Conservation (phyloP, 208 protist species). For the Entamoeba dispar region DNA sequence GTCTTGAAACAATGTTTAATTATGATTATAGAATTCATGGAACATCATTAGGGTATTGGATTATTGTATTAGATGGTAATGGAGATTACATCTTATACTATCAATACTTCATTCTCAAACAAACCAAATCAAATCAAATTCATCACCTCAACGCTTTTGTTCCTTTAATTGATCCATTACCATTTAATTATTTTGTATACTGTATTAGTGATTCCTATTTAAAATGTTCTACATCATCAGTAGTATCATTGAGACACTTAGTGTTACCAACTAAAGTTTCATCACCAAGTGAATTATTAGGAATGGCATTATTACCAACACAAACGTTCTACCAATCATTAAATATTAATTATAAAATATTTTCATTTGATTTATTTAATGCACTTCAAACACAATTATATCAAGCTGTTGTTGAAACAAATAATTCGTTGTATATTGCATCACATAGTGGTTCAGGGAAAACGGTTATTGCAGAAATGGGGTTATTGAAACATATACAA, state of each 20-base stretch:
- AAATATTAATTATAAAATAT: neutral
- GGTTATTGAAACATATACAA: slow-evolving; percentile 60
- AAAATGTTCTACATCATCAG: slow-evolving; percentile 34
- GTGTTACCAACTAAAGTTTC: slow-evolving; percentile 59
- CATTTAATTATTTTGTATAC: slow-evolving; percentile 63
- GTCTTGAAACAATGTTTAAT: slow-evolving; percentile 74
- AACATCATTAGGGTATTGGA: slow-evolving; percentile 59
- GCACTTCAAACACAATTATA: slow-evolving; percentile 83
- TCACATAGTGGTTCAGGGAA: slow-evolving; percentile 84
- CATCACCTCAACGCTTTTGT: slow-evolving; percentile 65
- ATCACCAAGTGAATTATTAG: slow-evolving; percentile 56
- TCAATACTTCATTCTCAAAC: slow-evolving; percentile 71
- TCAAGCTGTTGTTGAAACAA: slow-evolving; percentile 79
- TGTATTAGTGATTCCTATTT: slow-evolving; percentile 53
- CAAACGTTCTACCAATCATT: slow-evolving; percentile 3
- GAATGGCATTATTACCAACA: slow-evolving; percentile 52
- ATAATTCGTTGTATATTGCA: slow-evolving; percentile 86
- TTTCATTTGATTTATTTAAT: slow-evolving; percentile 85
- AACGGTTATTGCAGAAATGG: slow-evolving; percentile 88
- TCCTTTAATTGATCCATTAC: slow-evolving; percentile 54
- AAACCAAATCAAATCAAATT: slow-evolving; percentile 41
- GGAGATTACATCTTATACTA: slow-evolving; percentile 64
- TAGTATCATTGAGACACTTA: slow-evolving; percentile 58
- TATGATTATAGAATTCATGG: slow-evolving; percentile 63
- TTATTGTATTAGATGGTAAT: slow-evolving; percentile 71